Evolutionary conservation across 179 eudicot species (phyloP).

Genomic region (Heliamphora pulchella): DNA sequence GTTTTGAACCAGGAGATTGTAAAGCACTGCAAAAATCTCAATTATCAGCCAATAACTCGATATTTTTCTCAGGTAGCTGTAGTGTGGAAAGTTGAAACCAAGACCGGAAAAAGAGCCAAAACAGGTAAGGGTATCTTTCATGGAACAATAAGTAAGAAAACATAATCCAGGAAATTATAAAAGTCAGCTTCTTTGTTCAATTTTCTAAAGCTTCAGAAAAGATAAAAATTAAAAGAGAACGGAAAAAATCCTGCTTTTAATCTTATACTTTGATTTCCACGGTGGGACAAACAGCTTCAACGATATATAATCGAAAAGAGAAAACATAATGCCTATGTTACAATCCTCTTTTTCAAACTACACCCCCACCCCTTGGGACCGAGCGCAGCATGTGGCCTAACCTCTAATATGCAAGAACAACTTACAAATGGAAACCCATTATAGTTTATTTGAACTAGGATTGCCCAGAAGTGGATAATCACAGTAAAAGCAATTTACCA

Average conservation of each 20-base stretch:
- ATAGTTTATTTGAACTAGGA: not conserved
- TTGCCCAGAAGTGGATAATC: not conserved
- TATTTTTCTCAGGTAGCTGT: not conserved
- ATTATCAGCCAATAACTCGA: conserved; percentile 17
- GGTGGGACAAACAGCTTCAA: no score
- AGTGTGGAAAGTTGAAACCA: not conserved
- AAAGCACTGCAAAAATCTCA: conserved; percentile 40
- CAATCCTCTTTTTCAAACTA: not conserved
- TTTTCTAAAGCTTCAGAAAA: no score
- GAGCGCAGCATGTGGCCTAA: no score
- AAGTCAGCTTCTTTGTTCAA: not conserved
- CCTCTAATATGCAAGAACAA: no score
- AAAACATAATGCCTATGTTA: not conserved
- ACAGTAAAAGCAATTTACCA: not conserved
- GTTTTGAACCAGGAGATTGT: conserved; percentile 70
- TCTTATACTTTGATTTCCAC: no score
- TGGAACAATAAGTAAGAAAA: not conserved
- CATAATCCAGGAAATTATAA: not conserved
- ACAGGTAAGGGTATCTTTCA: not conserved
- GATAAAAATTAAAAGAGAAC: no score
- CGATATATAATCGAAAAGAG: not conserved
- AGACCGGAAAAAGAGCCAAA: not conserved
- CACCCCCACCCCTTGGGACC: no score
- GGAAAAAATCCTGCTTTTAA: no score
- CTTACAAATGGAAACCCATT: no score